Evolutionary conservation across 2,329 filamentous ascomycete genomes (phyloP).

Genomic region (Alternaria ventricosa): DNA sequence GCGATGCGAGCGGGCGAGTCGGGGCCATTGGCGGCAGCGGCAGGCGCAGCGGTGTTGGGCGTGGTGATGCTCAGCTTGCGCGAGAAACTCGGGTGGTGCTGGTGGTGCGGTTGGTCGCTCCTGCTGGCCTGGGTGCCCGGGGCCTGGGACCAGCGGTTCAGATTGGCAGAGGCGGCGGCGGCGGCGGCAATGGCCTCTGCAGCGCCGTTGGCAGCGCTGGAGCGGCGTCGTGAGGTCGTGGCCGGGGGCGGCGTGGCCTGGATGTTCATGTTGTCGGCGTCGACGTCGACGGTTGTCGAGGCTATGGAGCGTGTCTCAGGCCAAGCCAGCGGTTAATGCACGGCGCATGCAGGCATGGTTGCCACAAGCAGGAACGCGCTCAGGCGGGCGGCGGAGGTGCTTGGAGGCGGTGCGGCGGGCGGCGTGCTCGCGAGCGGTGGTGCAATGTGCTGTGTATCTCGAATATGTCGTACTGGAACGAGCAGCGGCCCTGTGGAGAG

Average conservation of each 20-base stretch:
- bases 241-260: conserved; percentile 36
- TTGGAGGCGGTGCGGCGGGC: conserved; percentile 1
- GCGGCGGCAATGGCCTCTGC: conserved; percentile 49
- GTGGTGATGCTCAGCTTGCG: conserved; percentile 49
- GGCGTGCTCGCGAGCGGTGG: conserved; percentile 9
- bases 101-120: conserved; percentile 36
- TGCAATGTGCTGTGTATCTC: conserved; percentile 8
- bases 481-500: conserved; percentile 1
- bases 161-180: conserved; percentile 53
- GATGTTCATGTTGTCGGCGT: conserved; percentile 33
- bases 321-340: conserved; percentile 30
- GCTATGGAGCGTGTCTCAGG: conserved; percentile 37
- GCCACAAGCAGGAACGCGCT: conserved; percentile 34
- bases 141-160: conserved; percentile 65
- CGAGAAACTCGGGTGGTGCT: conserved; percentile 39
- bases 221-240: conserved; percentile 41
- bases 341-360: conserved; percentile 37
- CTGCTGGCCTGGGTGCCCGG: conserved; percentile 54
- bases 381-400: conserved; percentile 4
- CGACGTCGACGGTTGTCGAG: neutral
- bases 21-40: conserved; percentile 41
- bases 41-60: conserved; percentile 33
- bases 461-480: neutral
- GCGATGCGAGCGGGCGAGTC: conserved; percentile 38
- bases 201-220: conserved; percentile 50